These are phyloP conservation scores for Chenopodium formosanum DNA, from an alignment of 148 eudicot species.

Conservation along the genomic window DNA sequence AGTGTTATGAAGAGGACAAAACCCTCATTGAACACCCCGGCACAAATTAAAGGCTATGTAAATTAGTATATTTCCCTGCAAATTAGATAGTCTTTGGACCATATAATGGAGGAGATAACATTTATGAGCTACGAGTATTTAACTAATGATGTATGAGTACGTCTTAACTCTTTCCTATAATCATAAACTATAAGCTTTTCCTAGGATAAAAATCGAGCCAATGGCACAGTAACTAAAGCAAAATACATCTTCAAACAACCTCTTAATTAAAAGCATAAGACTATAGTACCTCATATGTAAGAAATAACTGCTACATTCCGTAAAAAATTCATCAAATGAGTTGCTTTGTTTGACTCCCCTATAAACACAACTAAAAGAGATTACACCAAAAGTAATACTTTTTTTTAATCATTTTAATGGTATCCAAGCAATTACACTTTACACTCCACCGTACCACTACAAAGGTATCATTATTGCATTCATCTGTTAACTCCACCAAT, in stretches of 20 bases:
- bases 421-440: no score
- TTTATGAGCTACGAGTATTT: background rate
- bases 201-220: background rate
- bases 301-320: background rate
- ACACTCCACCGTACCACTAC: no score
- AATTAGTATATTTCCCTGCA: constrained; percentile 4
- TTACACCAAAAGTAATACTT: no score
- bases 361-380: no score
- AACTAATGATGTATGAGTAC: background rate
- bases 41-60: no score
- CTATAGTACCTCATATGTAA: background rate
- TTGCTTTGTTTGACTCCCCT: no score
- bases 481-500: no score
- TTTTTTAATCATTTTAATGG: no score
- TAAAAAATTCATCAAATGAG: no score
- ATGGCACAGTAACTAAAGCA: background rate
- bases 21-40: no score
- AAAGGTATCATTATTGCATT: no score
- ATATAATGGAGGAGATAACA: background rate
- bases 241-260: background rate
- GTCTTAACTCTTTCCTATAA: background rate
- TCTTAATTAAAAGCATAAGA: background rate
- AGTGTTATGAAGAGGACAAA: no score
- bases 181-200: background rate
- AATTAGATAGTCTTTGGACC: background rate